A percentile compares a stretch with the other conserved stretches of the same genome.
phyloP scores from a whole-genome alignment of 164 flowering plant species.

The Stephania japonica region DNA sequence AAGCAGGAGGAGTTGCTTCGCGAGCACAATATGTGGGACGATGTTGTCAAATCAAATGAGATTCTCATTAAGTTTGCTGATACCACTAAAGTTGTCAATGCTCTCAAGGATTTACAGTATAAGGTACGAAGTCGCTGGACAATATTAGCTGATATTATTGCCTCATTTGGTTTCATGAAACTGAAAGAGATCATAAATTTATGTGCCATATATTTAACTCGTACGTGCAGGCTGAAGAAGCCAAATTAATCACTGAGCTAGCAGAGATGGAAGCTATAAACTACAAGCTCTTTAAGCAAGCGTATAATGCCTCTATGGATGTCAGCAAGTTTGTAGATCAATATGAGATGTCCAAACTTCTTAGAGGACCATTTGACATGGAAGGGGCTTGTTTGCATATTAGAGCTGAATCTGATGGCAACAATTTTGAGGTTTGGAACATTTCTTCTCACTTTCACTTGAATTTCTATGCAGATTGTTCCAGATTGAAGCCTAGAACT shows the following conservation, averaged over 20 bases:
- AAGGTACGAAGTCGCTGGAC: conserved; percentile 47
- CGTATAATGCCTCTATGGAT: conserved; percentile 63
- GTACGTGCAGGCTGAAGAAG: conserved; percentile 75
- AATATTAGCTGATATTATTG: no score
- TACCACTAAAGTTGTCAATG: conserved; percentile 56
- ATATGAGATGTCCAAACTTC: conserved; percentile 75
- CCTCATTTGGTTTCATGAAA: not conserved
- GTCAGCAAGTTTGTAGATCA: conserved; percentile 62
- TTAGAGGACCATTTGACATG: conserved; percentile 61
- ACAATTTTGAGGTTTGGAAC: conserved; percentile 46
- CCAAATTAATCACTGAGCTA: conserved; percentile 66
- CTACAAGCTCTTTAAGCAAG: conserved; percentile 64
- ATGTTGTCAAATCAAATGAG: conserved; percentile 58
- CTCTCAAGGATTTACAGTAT: conserved; percentile 64
- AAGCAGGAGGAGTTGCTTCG: conserved; percentile 58
- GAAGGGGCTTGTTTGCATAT: conserved; percentile 77
- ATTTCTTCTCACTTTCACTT: conserved; percentile 2
- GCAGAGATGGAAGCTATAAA: conserved; percentile 66
- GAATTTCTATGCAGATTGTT: not conserved
- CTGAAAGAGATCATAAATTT: not conserved
- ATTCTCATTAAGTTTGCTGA: conserved; percentile 57
- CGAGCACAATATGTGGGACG: conserved; percentile 70
- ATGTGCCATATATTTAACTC: not conserved
- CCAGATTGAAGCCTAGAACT: not conserved
- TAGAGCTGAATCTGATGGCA: conserved; percentile 44